Percentiles rank a stretch among this genome's conserved stretches.
These are phyloP conservation scores for Podospora tetraspora DNA, from an alignment of 495 filamentous ascomycete genomes.

Conservation along the genomic window DNA sequence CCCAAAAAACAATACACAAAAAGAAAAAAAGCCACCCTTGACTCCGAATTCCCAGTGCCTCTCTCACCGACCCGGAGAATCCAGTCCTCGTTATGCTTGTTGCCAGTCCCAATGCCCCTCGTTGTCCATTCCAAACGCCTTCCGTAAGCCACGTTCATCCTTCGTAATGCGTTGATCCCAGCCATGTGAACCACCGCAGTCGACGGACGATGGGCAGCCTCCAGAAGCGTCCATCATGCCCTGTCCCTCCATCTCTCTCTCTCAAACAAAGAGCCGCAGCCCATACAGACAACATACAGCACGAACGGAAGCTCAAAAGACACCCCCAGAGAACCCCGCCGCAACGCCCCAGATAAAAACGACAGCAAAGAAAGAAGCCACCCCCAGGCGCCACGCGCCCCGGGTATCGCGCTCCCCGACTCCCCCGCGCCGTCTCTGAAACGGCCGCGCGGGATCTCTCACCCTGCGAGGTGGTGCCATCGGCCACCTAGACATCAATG, in stretches of 20 bases:
- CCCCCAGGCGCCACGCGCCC: background rate
- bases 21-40: background rate
- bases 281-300: background rate
- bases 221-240: background rate
- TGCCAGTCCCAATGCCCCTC: background rate
- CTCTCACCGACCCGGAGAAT: conserved; percentile 17
- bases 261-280: background rate
- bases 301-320: background rate
- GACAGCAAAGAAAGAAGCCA: background rate
- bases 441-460: background rate
- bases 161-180: background rate
- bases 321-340: background rate
- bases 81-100: background rate
- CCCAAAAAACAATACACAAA: background rate
- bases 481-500: conserved; percentile 34
- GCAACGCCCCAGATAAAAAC: background rate
- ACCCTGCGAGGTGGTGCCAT: background rate
- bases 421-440: background rate
- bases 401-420: background rate
- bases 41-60: conserved; percentile 17
- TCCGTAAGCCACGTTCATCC: background rate
- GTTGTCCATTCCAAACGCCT: background rate
- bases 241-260: background rate
- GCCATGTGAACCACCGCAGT: background rate
- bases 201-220: background rate